phyloP scores from a whole-genome alignment of 2,329 filamentous ascomycete species.

The Paramyrothecium sp. region DNA sequence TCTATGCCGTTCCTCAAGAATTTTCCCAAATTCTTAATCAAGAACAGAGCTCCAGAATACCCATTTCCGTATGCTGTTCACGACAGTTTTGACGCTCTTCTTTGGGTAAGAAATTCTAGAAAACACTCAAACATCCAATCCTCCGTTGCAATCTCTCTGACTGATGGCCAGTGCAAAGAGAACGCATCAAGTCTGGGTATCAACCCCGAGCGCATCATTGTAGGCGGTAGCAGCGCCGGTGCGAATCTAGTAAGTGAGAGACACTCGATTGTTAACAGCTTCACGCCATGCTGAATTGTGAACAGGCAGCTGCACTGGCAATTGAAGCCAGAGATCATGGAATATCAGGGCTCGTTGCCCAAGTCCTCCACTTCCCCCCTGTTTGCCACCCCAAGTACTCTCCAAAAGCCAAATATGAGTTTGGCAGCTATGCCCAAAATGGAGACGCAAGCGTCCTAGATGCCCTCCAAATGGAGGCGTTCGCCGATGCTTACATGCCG shows the following conservation, averaged over 20 bases:
- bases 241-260: constrained; percentile 10
- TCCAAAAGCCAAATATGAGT: constrained; percentile 16
- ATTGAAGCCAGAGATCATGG: constrained; percentile 7
- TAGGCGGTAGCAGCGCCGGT: constrained; percentile 18
- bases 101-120: constrained; percentile 14
- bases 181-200: constrained; percentile 12
- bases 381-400: constrained; percentile 21
- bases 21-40: not conserved
- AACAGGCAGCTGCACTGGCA: constrained; percentile 14
- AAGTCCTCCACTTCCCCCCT: constrained; percentile 16
- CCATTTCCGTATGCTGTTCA: constrained; percentile 16
- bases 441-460: constrained; percentile 7
- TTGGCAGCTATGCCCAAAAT: constrained; percentile 19
- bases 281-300: not conserved
- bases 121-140: too few species aligned
- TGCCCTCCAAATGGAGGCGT: constrained; percentile 6
- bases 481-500: constrained; percentile 10
- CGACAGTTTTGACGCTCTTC: constrained; percentile 18
- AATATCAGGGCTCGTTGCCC: constrained; percentile 16
- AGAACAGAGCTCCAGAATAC: constrained; percentile 15
- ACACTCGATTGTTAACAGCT: too few species aligned
- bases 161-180: constrained; percentile 12
- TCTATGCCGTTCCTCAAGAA: not conserved
- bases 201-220: constrained; percentile 15
- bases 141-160: too few species aligned